phyloP scores from a whole-genome alignment of 1,284 basidiomycete species.

The Moesziomyces parantarcticus region DNA sequence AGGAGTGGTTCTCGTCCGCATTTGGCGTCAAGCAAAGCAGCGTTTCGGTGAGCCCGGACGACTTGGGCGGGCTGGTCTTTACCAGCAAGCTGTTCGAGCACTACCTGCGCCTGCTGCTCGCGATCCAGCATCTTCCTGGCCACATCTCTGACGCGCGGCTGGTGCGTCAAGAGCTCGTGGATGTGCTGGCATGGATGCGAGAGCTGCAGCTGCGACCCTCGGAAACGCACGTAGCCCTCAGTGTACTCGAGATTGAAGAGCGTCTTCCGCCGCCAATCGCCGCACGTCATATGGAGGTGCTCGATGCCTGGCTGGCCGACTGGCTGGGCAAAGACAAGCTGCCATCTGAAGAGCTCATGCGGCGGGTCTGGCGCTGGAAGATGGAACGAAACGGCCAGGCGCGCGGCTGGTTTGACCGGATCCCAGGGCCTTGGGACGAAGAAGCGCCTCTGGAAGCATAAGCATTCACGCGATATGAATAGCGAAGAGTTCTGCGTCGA shows the following conservation, averaged over 20 bases:
- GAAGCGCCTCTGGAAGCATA: background rate
- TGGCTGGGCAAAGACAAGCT: constrained; percentile 23
- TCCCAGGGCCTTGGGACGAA: background rate
- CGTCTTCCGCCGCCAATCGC: constrained; percentile 27
- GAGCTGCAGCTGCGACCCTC: constrained; percentile 22
- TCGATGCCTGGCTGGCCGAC: constrained; percentile 23
- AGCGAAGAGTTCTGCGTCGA: too few species aligned
- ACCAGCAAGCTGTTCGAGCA: constrained; percentile 34
- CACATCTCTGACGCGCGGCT: background rate
- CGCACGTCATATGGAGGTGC: constrained; percentile 27
- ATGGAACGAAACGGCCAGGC: constrained; percentile 26
- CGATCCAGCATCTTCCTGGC: constrained; percentile 28
- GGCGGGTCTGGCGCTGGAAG: constrained; percentile 37
- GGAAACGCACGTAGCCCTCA: constrained; percentile 25
- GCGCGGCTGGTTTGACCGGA: constrained; percentile 27
- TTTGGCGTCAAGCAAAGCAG: constrained; percentile 7
- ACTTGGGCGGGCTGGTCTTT: constrained; percentile 18
- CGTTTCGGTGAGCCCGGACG: background rate
- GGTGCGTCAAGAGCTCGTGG: constrained; percentile 18
- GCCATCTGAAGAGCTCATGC: constrained; percentile 24
- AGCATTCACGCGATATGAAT: too few species aligned
- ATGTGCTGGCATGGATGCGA: constrained; percentile 39
- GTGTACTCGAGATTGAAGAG: constrained; percentile 40
- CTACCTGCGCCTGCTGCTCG: constrained; percentile 32
- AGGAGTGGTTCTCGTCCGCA: constrained; percentile 33